Percentiles rank a stretch among this genome's conserved stretches.
These are phyloP conservation scores for Trametes elegans DNA, from an alignment of 768 basidiomycete species.

Conservation along the genomic window DNA sequence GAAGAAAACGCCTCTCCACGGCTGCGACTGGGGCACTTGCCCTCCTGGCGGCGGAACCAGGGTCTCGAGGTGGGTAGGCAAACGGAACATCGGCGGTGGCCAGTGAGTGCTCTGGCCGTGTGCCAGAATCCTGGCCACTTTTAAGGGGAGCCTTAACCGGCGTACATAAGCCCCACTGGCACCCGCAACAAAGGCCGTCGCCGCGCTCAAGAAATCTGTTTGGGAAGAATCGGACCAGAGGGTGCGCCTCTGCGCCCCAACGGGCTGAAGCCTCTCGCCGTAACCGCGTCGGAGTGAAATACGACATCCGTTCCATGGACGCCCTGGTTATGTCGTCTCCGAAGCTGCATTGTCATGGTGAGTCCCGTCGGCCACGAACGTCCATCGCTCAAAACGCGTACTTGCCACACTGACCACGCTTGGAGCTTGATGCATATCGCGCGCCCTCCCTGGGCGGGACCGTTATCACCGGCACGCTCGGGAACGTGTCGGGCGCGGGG, in stretches of 20 bases:
- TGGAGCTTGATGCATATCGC: background rate
- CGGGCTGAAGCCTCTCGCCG: slow-evolving; percentile 1
- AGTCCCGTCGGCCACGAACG: background rate
- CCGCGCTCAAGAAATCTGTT: slow-evolving; percentile 8
- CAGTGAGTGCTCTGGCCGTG: slow-evolving; percentile 11
- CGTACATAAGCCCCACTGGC: slow-evolving; percentile 15
- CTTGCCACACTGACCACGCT: background rate
- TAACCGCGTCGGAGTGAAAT: slow-evolving; percentile 2
- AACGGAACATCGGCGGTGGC: slow-evolving; percentile 40
- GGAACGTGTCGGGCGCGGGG: slow-evolving; percentile 5
- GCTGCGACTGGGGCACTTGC: slow-evolving; percentile 40
- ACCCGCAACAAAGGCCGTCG: slow-evolving; percentile 17
- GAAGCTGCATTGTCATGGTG: slow-evolving; percentile 15
- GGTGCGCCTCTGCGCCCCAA: background rate
- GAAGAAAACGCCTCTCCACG: slow-evolving; percentile 59
- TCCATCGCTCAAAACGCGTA: background rate
- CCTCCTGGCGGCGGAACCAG: slow-evolving; percentile 54
- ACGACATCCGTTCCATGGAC: slow-evolving; percentile 4
- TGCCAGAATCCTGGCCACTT: slow-evolving; percentile 12
- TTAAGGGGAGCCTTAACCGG: slow-evolving; percentile 17
- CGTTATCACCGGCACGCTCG: slow-evolving; percentile 12
- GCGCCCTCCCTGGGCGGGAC: background rate
- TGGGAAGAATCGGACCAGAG: slow-evolving; percentile 10
- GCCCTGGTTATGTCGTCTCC: background rate
- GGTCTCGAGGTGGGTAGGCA: slow-evolving; percentile 59